Conservation (phyloP, 2,329 filamentous ascomycete species). For the Phaeosphaeria sp. region DNA sequence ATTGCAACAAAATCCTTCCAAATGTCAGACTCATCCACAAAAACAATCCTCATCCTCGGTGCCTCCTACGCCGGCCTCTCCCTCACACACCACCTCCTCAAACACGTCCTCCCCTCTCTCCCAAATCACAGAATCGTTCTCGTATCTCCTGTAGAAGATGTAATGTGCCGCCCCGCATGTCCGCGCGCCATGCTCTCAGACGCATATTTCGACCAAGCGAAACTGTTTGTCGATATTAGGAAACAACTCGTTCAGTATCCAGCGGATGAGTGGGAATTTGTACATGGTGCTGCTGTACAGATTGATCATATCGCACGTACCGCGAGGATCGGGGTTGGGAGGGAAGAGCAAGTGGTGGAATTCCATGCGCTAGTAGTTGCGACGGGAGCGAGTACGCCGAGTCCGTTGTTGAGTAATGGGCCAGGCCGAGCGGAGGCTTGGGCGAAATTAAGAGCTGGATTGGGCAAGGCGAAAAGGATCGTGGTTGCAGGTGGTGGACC, state of each 20-base stretch:
- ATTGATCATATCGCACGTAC: constrained; percentile 42
- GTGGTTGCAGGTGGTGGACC: constrained; percentile 47
- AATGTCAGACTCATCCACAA: background rate
- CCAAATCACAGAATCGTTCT: constrained; percentile 44
- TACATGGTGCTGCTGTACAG: constrained; percentile 42
- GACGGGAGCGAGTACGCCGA: constrained; percentile 46
- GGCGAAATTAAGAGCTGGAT: constrained; percentile 47
- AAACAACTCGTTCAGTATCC: constrained; percentile 44
- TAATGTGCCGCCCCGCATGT: constrained; percentile 41
- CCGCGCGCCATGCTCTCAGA: constrained; percentile 46
- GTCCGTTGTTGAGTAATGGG: constrained; percentile 37
- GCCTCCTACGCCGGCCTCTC: constrained; percentile 49
- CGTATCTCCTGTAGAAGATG: constrained; percentile 39
- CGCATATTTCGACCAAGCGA: constrained; percentile 40
- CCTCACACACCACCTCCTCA: constrained; percentile 45
- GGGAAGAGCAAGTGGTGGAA: constrained; percentile 28
- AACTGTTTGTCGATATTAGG: constrained; percentile 45
- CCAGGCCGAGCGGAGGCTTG: constrained; percentile 46
- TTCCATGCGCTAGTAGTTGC: constrained; percentile 48
- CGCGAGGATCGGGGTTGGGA: constrained; percentile 36
- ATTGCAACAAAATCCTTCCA: too few relatives aligned
- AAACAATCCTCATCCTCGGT: constrained; percentile 48
- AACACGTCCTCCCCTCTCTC: constrained; percentile 38
- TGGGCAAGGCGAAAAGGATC: constrained; percentile 41
- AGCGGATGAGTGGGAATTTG: constrained; percentile 42